Base-by-base conservation (phyloP, 2,329 filamentous ascomycete species). In the Ramularia collo-cygni region DNA sequence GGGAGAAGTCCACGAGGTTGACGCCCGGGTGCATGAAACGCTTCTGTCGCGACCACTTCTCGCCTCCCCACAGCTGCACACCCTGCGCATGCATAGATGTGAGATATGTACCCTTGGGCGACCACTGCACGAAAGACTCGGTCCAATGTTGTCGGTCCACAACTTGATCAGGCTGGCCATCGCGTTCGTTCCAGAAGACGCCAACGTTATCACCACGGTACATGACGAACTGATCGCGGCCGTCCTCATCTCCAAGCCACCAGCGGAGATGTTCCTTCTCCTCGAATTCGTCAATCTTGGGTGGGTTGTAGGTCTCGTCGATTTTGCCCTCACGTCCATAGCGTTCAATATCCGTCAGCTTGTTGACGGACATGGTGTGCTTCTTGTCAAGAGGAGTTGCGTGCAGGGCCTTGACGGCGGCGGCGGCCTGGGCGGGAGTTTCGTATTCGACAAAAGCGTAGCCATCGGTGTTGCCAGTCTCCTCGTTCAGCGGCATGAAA, bases 101-200 rank as follows among this genome's bases (percentile, higher is more conserved):
- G 48, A 98, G 77, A 67, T 79, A 98, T 40, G 90, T 96, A 53
- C 92, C 92, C 52, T 85, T 80, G 30, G 92, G 92, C 40, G 92
- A 96, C 92, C 92, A 98, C 69, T 95, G 87, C 36, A 98, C 83
- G 62, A 98, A 98, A 27, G 86, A 86, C 67, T 98, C 92, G 45
- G 92, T 98, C 92, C 92, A 98, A 74, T 93, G 85, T 58, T 84
- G 81, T 53, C 92, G 83, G 60, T 96, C 90, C 42, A 98, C 86
- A 27, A 95, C 77, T 49, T 77, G 79, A 65, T 98, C 92, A 4
- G 90, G 88, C 15, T 75, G 67, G 45, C 95, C 89, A 67, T 84
- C 90, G 69, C 94, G 92, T 73, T 93, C 94, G 72, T 96, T 96
- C 90, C 90, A 98, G 74, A 85, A 95, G 4, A 98, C 84, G 44